phyloP scores from a whole-genome alignment of 1,284 basidiomycete genomes.

The Cryptococcus neoformans region DNA sequence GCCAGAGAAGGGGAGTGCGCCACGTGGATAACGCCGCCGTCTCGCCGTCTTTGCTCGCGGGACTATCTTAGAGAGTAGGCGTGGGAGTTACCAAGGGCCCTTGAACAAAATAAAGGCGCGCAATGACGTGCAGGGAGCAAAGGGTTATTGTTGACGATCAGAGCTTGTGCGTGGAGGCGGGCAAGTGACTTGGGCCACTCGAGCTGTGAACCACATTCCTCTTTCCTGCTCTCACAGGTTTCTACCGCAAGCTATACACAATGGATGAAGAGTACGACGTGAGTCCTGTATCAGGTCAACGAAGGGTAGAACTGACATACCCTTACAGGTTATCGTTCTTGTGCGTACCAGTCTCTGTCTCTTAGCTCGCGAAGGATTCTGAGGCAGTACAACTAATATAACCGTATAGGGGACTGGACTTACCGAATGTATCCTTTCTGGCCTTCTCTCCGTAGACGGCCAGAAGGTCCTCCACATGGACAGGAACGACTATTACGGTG shows the following conservation, averaged over 20 bases:
- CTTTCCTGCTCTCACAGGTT: background rate
- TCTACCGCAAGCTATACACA: background rate
- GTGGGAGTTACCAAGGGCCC: no score
- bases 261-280: constrained; percentile 53
- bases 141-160: no score
- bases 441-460: constrained; percentile 93
- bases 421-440: constrained; percentile 97
- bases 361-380: background rate
- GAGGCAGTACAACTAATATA: background rate
- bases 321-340: constrained; percentile 76
- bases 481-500: constrained; percentile 98
- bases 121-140: no score
- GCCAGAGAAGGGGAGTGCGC: no score
- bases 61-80: no score
- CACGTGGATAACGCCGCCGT: no score
- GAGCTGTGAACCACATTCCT: background rate
- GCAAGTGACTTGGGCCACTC: background rate
- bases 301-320: background rate
- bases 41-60: no score
- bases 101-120: no score
- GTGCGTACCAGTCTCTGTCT: constrained; percentile 20
- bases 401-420: constrained; percentile 74
- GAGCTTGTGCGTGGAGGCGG: background rate
- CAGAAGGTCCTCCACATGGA: constrained; percentile 99
- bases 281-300: constrained; percentile 14